Evolutionary conservation across 495 filamentous ascomycete species (phyloP).

Genomic region (Neurospora discreta): DNA sequence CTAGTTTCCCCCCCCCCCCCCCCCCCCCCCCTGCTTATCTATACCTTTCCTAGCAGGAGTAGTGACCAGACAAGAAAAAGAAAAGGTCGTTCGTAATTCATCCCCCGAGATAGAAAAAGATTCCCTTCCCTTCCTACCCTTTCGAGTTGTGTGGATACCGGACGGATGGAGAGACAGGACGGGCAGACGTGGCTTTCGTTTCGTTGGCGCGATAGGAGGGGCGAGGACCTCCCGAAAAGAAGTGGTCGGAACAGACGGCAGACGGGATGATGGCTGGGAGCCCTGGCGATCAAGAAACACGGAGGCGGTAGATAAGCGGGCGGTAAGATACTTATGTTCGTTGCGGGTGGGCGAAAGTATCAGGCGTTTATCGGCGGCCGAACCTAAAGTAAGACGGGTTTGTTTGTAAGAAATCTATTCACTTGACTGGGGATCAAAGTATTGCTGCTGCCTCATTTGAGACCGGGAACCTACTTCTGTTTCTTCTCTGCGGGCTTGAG

Average conservation of each 20-base stretch:
- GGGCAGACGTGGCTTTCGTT: background rate
- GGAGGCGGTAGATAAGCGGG: conserved; percentile 15
- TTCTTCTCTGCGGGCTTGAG: conserved; percentile 99
- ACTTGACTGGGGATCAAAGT: conserved; percentile 83
- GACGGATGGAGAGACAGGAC: background rate
- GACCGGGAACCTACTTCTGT: conserved; percentile 98
- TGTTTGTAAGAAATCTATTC: conserved; percentile 62
- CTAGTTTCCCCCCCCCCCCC: conserved; percentile 7
- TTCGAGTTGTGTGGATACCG: background rate
- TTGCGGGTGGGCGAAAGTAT: conserved; percentile 15
- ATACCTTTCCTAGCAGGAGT: conserved; percentile 17
- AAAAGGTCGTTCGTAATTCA: conserved; percentile 18
- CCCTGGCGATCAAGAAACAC: conserved; percentile 13
- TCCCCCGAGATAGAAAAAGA: conserved; percentile 13
- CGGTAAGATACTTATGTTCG: conserved; percentile 7
- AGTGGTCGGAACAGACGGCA: conserved; percentile 12
- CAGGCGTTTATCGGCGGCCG: conserved; percentile 68
- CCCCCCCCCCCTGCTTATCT: conserved; percentile 16
- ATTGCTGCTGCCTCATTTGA: conserved; percentile 60
- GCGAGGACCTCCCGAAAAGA: background rate
- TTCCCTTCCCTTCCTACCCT: conserved; percentile 4
- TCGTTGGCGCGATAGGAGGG: background rate
- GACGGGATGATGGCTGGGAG: conserved; percentile 4
- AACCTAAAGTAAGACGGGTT: conserved; percentile 79
- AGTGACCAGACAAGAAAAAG: conserved; percentile 16